Evolutionary conservation across 805 yeast species (phyloP), one percentile per base, ranked within the genome.

Genomic region (Metschnikowia baotianmanensis): DNA sequence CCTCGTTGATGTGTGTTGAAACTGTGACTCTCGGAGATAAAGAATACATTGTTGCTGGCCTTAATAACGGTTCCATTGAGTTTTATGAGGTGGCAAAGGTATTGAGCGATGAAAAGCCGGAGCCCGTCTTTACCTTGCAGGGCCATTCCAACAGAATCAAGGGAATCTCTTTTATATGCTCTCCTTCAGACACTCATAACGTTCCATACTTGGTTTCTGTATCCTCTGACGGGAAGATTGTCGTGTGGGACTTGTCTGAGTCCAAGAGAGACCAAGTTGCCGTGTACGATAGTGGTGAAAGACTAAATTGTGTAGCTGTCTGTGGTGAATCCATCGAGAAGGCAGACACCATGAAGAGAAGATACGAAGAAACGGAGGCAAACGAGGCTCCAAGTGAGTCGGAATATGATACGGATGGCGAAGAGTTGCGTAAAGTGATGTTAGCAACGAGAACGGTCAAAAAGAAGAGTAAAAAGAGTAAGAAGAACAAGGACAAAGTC

Each of bases 171-270:
- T 69, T 80, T 34, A 75, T 72, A 53, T 51, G 55, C 19, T 64
- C 69, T 26, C 69, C 72, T 11, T 36, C 36, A 4, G 71, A 67
- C 15, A 59, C 71, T 20, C 40, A 47, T 31, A 54, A 50, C 19
- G 48, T 57, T 17, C 70, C 71, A 4, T 84, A 74, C 56, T 62
- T 93, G 55, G 75, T 86, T 0, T 83, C 96, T 2, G 86, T 89
- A 10, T 86, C 96, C 0, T 86, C 97, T 0, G 98, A 91, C 62
- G 98, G 98, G 19, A 85, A 78, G 55, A 83, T 91, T 38, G 95
- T 93, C 6, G 85, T 91, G 3, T 91, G 97, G 96, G 84, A 90
- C 58, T 49, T 70, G 15, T 31, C 51, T 2, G 65, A 83, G 57
- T 58, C 65, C 1, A 55, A 67, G 2, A 73, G 75, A 53, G 95